phyloP scores from a whole-genome alignment of 2,329 filamentous ascomycete genomes.

The Cryphonectria japonica region DNA sequence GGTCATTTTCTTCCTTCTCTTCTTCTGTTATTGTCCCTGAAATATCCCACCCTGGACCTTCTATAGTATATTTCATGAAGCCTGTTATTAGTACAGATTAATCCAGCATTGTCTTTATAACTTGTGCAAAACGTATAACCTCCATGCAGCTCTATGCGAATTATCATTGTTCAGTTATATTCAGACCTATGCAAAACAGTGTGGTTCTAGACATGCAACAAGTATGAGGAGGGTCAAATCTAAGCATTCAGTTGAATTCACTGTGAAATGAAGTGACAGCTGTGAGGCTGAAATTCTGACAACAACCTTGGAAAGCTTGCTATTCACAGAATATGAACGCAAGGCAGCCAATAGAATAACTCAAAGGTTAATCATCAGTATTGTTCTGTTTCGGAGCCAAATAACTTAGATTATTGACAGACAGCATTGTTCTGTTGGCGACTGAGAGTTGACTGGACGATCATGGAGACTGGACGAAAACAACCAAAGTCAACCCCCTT shows the following conservation, averaged over 20 bases:
- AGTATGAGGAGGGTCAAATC: background rate
- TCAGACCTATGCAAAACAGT: background rate
- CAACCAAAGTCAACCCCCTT: background rate
- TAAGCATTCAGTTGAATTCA: background rate
- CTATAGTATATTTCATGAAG: background rate
- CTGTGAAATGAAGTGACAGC: background rate
- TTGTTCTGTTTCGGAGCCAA: no score
- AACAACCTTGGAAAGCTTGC: no score
- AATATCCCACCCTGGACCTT: background rate
- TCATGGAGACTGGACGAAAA: background rate
- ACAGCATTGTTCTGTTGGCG: background rate
- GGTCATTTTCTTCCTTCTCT: no score
- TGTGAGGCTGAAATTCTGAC: no score
- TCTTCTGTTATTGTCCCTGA: no score
- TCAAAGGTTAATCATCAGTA: background rate
- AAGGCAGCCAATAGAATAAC: background rate
- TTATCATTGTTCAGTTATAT: background rate
- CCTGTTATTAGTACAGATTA: no score
- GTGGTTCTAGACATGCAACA: no score
- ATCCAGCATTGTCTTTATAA: background rate
- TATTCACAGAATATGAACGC: background rate
- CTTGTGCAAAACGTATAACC: no score
- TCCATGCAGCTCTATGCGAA: background rate
- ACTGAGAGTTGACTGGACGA: background rate
- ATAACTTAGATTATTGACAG: background rate